phyloP scores from a whole-genome alignment of 306 rosid species.

The Fragaria iinumae region DNA sequence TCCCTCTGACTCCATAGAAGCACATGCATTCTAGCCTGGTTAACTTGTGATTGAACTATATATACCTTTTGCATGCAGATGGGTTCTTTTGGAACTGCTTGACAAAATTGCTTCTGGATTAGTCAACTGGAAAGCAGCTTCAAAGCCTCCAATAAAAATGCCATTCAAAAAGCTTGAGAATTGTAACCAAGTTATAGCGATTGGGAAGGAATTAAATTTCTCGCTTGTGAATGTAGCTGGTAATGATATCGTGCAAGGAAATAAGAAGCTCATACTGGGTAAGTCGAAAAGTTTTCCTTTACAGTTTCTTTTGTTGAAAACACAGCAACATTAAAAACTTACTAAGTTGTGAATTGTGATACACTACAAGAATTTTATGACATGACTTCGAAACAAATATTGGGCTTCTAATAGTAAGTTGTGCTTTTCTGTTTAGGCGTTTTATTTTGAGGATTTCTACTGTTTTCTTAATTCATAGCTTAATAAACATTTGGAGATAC shows the following conservation, averaged over 20 bases:
- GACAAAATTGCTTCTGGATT: constrained; percentile 84
- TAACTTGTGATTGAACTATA: constrained; percentile 29
- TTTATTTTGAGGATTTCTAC: not conserved
- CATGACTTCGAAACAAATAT: not conserved
- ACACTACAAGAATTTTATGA: not conserved
- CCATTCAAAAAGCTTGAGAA: constrained; percentile 99
- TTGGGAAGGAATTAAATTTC: constrained; percentile 82
- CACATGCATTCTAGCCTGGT: not conserved
- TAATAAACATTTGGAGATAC: not conserved
- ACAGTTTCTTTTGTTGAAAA: not conserved
- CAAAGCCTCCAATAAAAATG: constrained; percentile 99
- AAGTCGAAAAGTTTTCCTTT: constrained; percentile 24
- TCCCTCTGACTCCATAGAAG: not conserved
- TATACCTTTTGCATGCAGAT: constrained; percentile 46
- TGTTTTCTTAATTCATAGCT: not conserved
- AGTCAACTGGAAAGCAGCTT: constrained; percentile 92
- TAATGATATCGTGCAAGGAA: constrained; percentile 96
- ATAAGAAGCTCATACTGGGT: constrained; percentile 95
- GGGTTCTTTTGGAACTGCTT: constrained; percentile 98
- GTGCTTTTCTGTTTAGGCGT: not conserved
- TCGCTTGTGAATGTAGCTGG: constrained; percentile 97
- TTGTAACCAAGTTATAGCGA: constrained; percentile 87
- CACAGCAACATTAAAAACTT: not conserved
- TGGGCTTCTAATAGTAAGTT: not conserved
- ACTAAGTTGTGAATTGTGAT: not conserved